Evolutionary conservation across 345 rosid species (phyloP), one percentile per base, ranked within the genome.

Genomic region (Rhodamnia argentea): DNA sequence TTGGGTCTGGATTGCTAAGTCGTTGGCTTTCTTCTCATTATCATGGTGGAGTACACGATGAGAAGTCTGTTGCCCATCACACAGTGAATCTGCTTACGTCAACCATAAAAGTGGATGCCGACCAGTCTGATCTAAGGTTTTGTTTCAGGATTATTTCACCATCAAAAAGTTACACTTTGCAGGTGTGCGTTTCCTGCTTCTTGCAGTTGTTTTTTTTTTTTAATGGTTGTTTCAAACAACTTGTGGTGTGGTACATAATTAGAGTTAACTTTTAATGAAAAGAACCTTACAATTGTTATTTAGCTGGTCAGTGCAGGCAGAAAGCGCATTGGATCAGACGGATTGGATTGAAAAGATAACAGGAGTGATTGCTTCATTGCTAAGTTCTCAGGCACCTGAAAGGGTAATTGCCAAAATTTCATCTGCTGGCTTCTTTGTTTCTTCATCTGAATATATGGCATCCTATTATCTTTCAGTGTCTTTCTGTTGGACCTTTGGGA

Each of bases 91-190:
- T 98, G 89, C 96, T 98, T 88, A 98, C 99, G 32, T 94, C 99
- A n/a, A 98, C 99, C 54, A 96, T 98, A 83, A 98, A 98, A 92
- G 98, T 93, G 47, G 98, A 98, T 84, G 97, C 98, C 76, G 99
- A 98, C 88, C 99, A 96, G 87, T 95, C 99, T 85, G 99, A 98
- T 90, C 93, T 98, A 87, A 94, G 99, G 90, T 98, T 98, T 91
- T 98, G 99, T 92, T 98, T 98, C 89, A 91, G 99, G 91, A 96
- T 98, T 86, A 98, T 98, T 91, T 98, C 99, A 87, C 99, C 99
- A 53, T 90, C 98, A 44, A 98, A 96, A 92, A 95, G 95, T 88
- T 98, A 96, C 92, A 98, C 99, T n/a, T 90, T 98, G 90, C 99
- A 98, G 99, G 99, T 98, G 85, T 53, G 83, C 59, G 44, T 88